Conservation (phyloP, 1,139 yeast species). For the Saccharomyces hybrid region DNA sequence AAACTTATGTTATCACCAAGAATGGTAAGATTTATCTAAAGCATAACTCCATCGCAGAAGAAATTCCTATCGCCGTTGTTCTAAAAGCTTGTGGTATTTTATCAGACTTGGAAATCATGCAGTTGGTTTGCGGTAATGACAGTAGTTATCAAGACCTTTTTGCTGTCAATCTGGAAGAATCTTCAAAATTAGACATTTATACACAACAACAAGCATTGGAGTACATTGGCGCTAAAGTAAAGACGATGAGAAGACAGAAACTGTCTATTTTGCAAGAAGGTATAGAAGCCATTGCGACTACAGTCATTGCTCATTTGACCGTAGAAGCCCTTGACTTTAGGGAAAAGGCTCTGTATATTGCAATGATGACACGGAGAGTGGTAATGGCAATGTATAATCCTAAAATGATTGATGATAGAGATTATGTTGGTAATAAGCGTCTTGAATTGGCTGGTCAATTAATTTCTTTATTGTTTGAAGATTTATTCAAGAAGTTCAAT, state of each 20-base stretch:
- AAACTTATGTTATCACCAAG: constrained; percentile 89
- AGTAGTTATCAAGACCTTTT: constrained; percentile 85
- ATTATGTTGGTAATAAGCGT: constrained; percentile 96
- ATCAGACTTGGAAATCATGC: constrained; percentile 88
- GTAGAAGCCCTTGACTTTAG: constrained; percentile 82
- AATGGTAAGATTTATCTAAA: constrained; percentile 83
- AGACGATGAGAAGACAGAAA: constrained; percentile 86
- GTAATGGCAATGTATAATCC: constrained; percentile 94
- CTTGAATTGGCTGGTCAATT: constrained; percentile 95
- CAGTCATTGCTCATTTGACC: constrained; percentile 89
- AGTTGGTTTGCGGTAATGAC: constrained; percentile 86
- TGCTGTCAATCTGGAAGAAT: constrained; percentile 90
- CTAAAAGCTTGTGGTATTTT: constrained; percentile 93
- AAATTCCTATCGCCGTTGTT: constrained; percentile 86
- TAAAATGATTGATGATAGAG: constrained; percentile 93
- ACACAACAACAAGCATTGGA: constrained; percentile 93
- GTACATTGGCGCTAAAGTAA: constrained; percentile 83
- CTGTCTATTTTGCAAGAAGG: constrained; percentile 84
- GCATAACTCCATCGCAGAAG: constrained; percentile 92
- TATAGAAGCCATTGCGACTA: constrained; percentile 92
- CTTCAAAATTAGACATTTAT: constrained; percentile 74
- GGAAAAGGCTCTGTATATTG: constrained; percentile 88
- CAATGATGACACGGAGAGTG: constrained; percentile 94
- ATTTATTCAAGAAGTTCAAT: constrained; percentile 91
- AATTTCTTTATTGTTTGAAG: constrained; percentile 90